These are phyloP conservation scores for Xylaria palmicola DNA, from an alignment of 495 filamentous ascomycete genomes.

Conservation along the genomic window DNA sequence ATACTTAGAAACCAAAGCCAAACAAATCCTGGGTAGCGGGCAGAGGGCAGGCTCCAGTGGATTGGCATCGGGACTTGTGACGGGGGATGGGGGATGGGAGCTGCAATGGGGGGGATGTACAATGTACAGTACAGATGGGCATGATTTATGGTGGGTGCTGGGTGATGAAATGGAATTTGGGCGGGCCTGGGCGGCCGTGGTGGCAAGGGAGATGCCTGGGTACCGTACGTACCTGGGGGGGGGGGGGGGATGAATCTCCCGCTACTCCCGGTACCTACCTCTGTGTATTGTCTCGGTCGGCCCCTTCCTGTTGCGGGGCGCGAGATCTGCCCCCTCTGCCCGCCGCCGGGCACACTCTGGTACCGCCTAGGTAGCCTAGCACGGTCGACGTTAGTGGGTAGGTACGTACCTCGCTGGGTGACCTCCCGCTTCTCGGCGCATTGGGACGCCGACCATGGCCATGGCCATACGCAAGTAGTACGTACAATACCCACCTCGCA, in stretches of 20 bases:
- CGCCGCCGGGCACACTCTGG: background rate
- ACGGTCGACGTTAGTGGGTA: background rate
- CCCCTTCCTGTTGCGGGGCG: conserved; percentile 5
- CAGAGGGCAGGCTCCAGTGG: background rate
- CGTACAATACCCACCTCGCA: no score
- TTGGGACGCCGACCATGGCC: background rate
- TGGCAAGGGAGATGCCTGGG: background rate
- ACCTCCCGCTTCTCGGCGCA: background rate
- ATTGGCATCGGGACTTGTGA: background rate
- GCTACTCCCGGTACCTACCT: no score
- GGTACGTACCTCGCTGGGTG: background rate
- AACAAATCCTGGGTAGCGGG: no score
- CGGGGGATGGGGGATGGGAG: background rate
- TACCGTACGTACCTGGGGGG: no score
- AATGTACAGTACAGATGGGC: background rate
- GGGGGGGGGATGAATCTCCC: background rate
- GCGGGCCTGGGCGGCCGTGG: background rate
- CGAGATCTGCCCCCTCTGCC: no score
- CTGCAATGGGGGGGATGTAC: background rate
- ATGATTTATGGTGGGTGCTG: background rate
- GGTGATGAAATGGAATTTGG: background rate
- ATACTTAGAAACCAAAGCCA: no score
- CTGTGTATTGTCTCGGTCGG: conserved; percentile 12
- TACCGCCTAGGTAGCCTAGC: background rate
- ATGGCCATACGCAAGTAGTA: no score